Evolutionary conservation across 768 basidiomycete species (phyloP).

Genomic region (Lentinula lateritia): DNA sequence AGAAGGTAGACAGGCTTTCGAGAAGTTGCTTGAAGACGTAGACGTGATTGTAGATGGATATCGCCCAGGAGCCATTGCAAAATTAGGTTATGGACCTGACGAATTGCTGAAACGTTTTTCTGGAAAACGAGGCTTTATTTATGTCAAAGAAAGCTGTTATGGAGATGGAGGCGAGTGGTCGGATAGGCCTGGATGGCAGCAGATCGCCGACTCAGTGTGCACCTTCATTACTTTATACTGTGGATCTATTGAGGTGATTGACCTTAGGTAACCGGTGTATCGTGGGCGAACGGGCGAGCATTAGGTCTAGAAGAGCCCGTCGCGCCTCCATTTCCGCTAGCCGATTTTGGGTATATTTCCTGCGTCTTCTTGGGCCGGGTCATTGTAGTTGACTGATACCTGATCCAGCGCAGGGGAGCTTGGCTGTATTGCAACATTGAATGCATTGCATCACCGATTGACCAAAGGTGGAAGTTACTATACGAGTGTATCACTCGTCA

Average conservation of each 20-base stretch:
- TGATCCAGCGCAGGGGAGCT: constrained; percentile 4
- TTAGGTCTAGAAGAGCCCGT: constrained; percentile 5
- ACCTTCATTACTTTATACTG: not conserved
- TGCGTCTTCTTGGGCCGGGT: not conserved
- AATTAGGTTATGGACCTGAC: not conserved
- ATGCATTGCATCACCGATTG: constrained; percentile 1
- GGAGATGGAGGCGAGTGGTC: constrained; percentile 5
- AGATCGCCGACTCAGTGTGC: constrained; percentile 4
- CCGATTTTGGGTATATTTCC: not conserved
- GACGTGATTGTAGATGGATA: constrained; percentile 6
- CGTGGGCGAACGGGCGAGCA: constrained; percentile 1
- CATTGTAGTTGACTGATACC: not conserved
- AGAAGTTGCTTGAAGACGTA: constrained; percentile 1
- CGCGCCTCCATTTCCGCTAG: constrained; percentile 3
- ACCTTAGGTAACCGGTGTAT: constrained; percentile 1
- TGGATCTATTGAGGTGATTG: not conserved
- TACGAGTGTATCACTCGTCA: constrained; percentile 5
- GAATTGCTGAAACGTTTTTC: constrained; percentile 1
- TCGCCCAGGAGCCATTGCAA: not conserved
- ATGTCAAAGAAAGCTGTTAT: constrained; percentile 7
- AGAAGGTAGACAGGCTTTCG: not conserved
- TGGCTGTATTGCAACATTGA: constrained; percentile 4
- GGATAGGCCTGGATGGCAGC: constrained; percentile 7
- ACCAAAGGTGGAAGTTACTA: constrained; percentile 2
- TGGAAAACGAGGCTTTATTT: constrained; percentile 4